These are phyloP conservation scores for Suillus variegatus DNA, from an alignment of 768 basidiomycete species.

Conservation along the genomic window DNA sequence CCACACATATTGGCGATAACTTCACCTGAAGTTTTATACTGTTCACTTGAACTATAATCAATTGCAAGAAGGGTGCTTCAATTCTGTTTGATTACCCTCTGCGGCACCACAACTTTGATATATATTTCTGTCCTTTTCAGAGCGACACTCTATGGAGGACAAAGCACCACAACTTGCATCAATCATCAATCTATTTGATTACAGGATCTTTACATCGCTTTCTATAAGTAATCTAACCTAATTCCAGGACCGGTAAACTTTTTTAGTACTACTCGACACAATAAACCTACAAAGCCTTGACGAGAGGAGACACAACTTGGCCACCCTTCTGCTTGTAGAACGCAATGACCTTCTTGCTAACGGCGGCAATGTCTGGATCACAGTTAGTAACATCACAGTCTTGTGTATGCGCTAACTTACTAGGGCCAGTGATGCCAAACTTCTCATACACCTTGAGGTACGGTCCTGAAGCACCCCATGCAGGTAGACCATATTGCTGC, in stretches of 20 bases:
- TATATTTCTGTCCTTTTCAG: no score
- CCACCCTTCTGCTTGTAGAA: conserved; percentile 85
- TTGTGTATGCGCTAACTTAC: conserved; percentile 42
- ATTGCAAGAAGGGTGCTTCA: neutral
- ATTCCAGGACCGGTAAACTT: neutral
- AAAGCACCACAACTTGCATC: neutral
- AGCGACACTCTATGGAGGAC: no score
- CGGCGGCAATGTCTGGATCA: conserved; percentile 65
- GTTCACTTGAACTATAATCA: neutral
- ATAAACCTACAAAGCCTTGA: conserved; percentile 60
- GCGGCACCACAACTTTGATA: neutral
- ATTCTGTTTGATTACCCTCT: neutral
- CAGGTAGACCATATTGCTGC: conserved; percentile 68
- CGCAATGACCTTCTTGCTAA: conserved; percentile 83
- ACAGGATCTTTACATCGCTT: conserved; percentile 16
- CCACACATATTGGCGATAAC: conserved; percentile 13
- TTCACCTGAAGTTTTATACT: neutral
- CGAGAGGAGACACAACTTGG: conserved; percentile 70
- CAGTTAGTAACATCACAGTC: conserved; percentile 10
- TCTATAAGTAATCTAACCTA: conserved; percentile 2
- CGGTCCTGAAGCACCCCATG: conserved; percentile 90
- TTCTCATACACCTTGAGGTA: conserved; percentile 91
- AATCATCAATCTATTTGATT: conserved; percentile 14
- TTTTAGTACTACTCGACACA: neutral
- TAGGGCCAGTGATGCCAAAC: conserved; percentile 79